A percentile compares a stretch with the other conserved stretches of the same genome.
Evolutionary conservation across 495 filamentous ascomycete species (phyloP).

Genomic region (Lichina pygmaea): DNA sequence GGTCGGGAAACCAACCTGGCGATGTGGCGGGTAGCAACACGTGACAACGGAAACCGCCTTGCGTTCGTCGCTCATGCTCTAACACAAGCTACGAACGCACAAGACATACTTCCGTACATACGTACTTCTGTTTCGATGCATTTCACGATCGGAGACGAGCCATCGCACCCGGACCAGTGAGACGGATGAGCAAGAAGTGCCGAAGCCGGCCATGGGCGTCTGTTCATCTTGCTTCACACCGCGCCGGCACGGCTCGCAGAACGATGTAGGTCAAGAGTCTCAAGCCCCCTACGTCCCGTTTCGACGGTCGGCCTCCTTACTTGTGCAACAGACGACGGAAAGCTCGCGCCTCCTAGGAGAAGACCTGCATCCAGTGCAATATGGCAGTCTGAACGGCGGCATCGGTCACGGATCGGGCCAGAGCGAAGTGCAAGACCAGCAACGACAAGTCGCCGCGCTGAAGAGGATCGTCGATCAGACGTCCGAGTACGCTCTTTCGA

Average conservation of each 20-base stretch:
- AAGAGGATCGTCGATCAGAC: not conserved
- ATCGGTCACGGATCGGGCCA: not conserved
- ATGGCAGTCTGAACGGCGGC: not conserved
- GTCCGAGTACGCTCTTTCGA: not conserved
- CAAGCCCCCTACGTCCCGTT: too few relatives aligned
- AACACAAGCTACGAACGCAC: too few relatives aligned
- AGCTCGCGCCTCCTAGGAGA: not conserved
- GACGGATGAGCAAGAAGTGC: not conserved
- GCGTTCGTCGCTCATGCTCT: too few relatives aligned
- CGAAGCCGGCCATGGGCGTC: not conserved
- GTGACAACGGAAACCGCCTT: too few relatives aligned
- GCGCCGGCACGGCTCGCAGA: not conserved
- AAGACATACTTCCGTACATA: too few relatives aligned
- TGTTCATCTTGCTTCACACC: not conserved
- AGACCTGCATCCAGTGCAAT: not conserved
- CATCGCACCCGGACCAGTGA: too few relatives aligned
- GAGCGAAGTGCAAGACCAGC: not conserved
- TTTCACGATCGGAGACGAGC: too few relatives aligned
- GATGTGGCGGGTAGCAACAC: too few relatives aligned
- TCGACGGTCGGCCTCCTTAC: not conserved
- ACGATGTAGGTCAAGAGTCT: not conserved
- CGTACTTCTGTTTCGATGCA: too few relatives aligned
- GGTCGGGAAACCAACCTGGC: too few relatives aligned
- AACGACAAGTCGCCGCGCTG: not conserved
- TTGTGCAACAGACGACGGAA: not conserved